Evolutionary conservation across 805 yeast genomes (phyloP), one percentile per base, ranked within the genome.

Genomic region (Cyberlindnera amylophila): DNA sequence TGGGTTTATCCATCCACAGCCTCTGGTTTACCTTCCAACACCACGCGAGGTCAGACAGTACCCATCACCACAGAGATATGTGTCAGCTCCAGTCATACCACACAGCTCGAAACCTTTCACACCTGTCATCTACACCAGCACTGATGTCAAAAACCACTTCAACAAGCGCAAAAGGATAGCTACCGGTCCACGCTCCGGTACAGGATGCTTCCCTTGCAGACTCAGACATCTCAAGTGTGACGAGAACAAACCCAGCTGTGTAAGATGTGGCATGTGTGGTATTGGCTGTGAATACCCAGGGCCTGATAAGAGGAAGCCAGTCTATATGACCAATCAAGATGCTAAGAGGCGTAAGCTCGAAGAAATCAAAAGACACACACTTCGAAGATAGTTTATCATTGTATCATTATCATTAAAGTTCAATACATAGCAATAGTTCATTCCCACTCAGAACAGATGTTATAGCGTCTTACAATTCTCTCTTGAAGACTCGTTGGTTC

Each of bases 181-280:
- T 5, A 18, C 14, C 3, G 37, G 30, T 2, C 36, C 42, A 6
- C 42, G 46, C 6, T 30, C 46, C 8, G 32, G 18, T n/a, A 24
- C 30, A 2, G 78, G 78, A 4, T 75, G 81, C 54, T 68, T 73
- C 55, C 72, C 77, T 4, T 79, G 85, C 54, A 70, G 84, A 34
- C 73, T 74, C 45, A 69, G 85, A 42, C 79, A 79, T 54, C 71
- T 78, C 61, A 79, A 77, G 55, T 79, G 86, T 60, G 84, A 79
- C 56, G 82, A 78, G 54, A 67, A 66, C 31, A 70, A 69, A 39
- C 84, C 85, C 6, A 70, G 68, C 16, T 79, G 85, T 58, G 66
- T 62, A 38, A 75, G 75, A 55, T 65, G 82, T 55, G 59, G 65
- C 32, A 69, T 66, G 37, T 42, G 40, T 9, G 34, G 32, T 1